Conservation (phyloP, 2,329 filamentous ascomycete species). For the Trichoderma sp. region DNA sequence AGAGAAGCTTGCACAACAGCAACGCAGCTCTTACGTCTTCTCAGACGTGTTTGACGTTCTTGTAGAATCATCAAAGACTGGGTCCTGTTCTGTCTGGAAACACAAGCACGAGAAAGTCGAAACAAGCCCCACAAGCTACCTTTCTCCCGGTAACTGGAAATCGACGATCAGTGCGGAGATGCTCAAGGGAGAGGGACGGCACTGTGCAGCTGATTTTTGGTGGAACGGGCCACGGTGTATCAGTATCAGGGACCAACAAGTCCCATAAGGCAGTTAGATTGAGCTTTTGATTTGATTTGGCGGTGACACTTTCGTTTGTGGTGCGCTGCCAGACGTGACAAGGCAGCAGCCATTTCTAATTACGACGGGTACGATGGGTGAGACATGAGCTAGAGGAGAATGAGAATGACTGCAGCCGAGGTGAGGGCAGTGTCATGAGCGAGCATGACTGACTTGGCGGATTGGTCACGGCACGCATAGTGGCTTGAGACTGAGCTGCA, state of each 20-base stretch:
- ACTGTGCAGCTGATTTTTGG: background rate
- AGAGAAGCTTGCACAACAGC: background rate
- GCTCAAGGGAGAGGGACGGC: slow-evolving; percentile 2
- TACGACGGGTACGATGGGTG: background rate
- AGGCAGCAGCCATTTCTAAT: background rate
- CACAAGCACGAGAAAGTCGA: background rate
- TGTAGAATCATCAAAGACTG: background rate
- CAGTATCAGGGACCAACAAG: background rate
- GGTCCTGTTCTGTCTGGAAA: background rate
- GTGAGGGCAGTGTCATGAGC: background rate
- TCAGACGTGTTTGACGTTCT: background rate
- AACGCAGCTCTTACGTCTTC: background rate
- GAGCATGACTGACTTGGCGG: background rate
- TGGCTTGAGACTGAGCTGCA: background rate
- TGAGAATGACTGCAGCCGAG: slow-evolving; percentile 7
- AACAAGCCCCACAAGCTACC: slow-evolving; percentile 15
- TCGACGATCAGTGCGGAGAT: slow-evolving; percentile 23
- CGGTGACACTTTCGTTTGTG: background rate
- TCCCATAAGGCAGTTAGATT: background rate
- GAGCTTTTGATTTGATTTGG: background rate
- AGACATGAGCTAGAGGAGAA: background rate
- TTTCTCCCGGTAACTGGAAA: slow-evolving; percentile 12
- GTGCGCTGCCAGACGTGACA: background rate
- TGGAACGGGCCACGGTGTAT: slow-evolving; percentile 1
- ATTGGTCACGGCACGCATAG: slow-evolving; percentile 5